Evolutionary conservation across 176 grass and related monocot species (phyloP), one percentile per base, ranked within the genome.

Genomic region (Miscanthus lutarioriparius): DNA sequence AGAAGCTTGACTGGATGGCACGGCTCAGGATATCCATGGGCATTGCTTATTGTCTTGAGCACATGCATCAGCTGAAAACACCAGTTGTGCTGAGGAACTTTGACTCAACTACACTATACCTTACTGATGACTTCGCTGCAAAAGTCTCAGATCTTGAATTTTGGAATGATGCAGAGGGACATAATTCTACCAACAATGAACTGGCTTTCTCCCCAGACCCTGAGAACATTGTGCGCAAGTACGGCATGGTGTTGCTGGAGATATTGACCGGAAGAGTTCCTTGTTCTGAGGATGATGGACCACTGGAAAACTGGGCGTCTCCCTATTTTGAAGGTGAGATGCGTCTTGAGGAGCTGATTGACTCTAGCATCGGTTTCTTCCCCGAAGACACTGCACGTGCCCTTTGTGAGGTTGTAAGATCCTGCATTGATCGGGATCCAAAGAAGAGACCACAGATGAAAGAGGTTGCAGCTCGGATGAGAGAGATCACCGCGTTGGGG

Each of bases 11-110:
- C 40, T 97, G 92, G 94, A 69, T 67, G 40, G 67, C 53, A 4
- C 89, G 92, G 72, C 90, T 97, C 28, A 90, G 94, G 94, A 89
- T 97, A 84, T 90, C 88, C 71, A 97, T 97, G 92, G 94, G 94
- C 47, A 87, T 94, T 70, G 88, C 90, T n/a, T 97, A 94, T 70
- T 94, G 91, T 72, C 83, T 94, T 8, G 92, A 94, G 80, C 80
- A 97, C 80, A 89, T 97, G 85, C 90, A 94, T 53, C 90, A 94
- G 82, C 86, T 94, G 71, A 88, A 87, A 36, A 84, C 88, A 68
- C 84, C 87, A 32, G 82, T 92, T 44, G 58, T 85, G 45, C 86
- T 83, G 2, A 86, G 51, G 28, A 93, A 76, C 58, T 80, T 97
- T 1, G 86, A 86, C 80, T 92, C 94, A 5, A 85, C 86, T 23